Evolutionary conservation across 495 filamentous ascomycete genomes (phyloP), one percentile per base, ranked within the genome.

Genomic region (Pseudoneurospora amorphoporcata): DNA sequence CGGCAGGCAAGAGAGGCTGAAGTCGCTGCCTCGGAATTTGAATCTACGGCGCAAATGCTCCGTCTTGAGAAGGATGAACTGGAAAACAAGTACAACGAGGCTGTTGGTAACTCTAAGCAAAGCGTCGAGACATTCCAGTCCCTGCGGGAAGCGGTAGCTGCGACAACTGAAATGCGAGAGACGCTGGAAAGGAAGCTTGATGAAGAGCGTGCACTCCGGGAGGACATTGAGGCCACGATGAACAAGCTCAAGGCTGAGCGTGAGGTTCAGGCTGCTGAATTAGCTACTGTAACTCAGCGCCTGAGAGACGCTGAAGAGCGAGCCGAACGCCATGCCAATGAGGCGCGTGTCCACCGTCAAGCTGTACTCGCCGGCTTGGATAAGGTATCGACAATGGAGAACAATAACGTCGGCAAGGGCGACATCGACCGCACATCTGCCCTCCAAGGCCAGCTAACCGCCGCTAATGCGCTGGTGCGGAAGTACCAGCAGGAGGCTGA

Each of bases 401-500:
- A 85, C 4, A 79, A 79, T 72, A 85, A 78, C 37, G 84, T 85
- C 3, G 84, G 82, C 41, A 88, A 84, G 37, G 84, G 87, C 39
- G 88, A 88, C 42, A 89, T 92, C 73, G 92, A 97, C 74, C 90
- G 94, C n/a, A 86, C 96, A 14, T 80, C 80, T 29, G 88, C 91
- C 65, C 85, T 98, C 32, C 93, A 96, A 78, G 87, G 88, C 29
- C 95, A 97, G 79, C 83, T 97, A 7, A 87, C 90, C 69, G 84
- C 89, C 35, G 92, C 95, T 39, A 94, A 92, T 76, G 86, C 86
- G 8, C 83, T 98, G 72, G 93, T 94, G 47, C 90, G 90, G 78
- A 91, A 92, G 74, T 97, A 95, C 76, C 94, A 97, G 80, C 85
- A 89, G 45, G 94, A 95, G 69, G 95, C 95, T n/a, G 93, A 99